phyloP scores from a whole-genome alignment of 192 early-diverging fungal genomes.

The Linnemannia zychae region DNA sequence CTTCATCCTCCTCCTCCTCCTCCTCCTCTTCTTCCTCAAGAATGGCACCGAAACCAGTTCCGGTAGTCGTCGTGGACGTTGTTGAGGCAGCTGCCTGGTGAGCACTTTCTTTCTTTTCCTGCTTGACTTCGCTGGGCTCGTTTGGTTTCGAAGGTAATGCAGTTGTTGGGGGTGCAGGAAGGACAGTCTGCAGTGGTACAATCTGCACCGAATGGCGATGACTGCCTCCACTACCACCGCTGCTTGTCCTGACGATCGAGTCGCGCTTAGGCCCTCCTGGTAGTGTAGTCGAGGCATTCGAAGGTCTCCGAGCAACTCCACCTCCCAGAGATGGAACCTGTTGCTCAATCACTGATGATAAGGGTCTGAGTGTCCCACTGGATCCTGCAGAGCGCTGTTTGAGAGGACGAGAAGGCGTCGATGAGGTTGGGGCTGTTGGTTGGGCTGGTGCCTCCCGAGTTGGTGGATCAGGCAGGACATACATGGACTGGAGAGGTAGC shows the following conservation, averaged over 20 bases:
- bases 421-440: slow-evolving; percentile 2
- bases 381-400: slow-evolving; percentile 14
- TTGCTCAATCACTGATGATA: slow-evolving; percentile 15
- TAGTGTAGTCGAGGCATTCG: background rate
- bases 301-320: slow-evolving; percentile 36
- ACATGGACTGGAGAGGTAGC: slow-evolving; percentile 43
- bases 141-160: slow-evolving; percentile 38
- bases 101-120: background rate
- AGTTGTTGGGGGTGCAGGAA: slow-evolving; percentile 48
- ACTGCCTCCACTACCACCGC: background rate
- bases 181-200: slow-evolving; percentile 1
- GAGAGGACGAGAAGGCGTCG: slow-evolving; percentile 3
- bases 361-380: slow-evolving; percentile 26
- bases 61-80: background rate
- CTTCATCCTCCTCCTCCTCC: slow-evolving; percentile 29
- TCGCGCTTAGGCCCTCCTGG: slow-evolving; percentile 22
- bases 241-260: background rate
- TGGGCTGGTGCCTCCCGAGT: slow-evolving; percentile 31
- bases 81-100: background rate
- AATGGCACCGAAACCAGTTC: slow-evolving; percentile 15
- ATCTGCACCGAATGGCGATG: background rate
- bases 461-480: slow-evolving; percentile 40
- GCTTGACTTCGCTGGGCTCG: background rate
- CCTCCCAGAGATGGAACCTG: slow-evolving; percentile 42
- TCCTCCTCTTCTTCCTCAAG: slow-evolving; percentile 39